Evolutionary conservation across 2,329 filamentous ascomycete species (phyloP).

Genomic region (Laburnicola sp.): DNA sequence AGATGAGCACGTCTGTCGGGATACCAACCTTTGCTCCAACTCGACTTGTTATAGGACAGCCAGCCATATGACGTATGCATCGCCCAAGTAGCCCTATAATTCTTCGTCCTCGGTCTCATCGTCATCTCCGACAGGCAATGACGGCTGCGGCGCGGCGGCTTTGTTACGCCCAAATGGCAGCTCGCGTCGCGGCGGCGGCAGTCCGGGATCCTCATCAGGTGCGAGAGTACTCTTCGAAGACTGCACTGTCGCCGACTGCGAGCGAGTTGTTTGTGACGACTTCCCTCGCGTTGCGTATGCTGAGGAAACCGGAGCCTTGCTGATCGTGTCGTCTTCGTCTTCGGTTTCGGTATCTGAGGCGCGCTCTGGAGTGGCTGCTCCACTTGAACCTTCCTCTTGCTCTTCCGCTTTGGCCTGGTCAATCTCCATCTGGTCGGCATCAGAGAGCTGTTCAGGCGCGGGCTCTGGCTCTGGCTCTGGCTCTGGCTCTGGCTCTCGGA

Average conservation of each 20-base stretch:
- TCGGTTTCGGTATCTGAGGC: constrained; percentile 42
- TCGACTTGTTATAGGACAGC: too few relatives aligned
- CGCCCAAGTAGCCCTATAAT: constrained; percentile 16
- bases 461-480: constrained; percentile 23
- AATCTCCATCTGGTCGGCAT: constrained; percentile 41
- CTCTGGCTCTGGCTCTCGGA: constrained; percentile 26
- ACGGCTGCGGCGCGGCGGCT: constrained; percentile 14
- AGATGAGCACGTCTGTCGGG: too few relatives aligned
- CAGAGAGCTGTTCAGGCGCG: constrained; percentile 21
- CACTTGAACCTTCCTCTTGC: constrained; percentile 29
- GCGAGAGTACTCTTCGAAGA: constrained; percentile 16
- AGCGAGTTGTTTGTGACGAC: constrained; percentile 23
- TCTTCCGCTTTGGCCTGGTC: constrained; percentile 34
- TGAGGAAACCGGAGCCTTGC: constrained; percentile 7
- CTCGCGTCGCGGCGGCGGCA: constrained; percentile 40
- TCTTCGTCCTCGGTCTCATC: constrained; percentile 46
- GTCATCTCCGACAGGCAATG: constrained; percentile 21
- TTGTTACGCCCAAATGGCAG: constrained; percentile 39
- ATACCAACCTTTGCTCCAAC: too few relatives aligned
- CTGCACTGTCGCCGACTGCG: constrained; percentile 23
- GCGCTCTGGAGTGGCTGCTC: constrained; percentile 39
- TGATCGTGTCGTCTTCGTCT: constrained; percentile 31
- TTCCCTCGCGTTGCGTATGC: constrained; percentile 14
- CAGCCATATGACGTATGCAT: too few relatives aligned
- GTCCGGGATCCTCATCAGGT: constrained; percentile 9